Conservation (phyloP, 345 rosid genomes). For the Acer saccharum region DNA sequence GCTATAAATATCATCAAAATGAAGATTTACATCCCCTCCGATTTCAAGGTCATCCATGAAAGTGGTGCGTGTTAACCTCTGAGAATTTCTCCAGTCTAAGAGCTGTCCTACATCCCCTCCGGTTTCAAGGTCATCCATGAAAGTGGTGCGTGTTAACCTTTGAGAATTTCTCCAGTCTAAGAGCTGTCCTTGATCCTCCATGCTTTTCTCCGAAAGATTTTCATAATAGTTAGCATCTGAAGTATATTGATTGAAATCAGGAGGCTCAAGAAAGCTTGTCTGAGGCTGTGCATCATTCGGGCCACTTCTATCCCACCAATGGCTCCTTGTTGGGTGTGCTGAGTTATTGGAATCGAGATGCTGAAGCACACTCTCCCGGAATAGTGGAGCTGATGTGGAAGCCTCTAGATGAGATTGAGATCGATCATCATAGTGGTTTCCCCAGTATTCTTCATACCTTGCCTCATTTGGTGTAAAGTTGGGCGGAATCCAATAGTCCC, state of each 20-base stretch:
- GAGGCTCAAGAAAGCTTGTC: constrained; percentile 73
- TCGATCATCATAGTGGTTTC: constrained; percentile 35
- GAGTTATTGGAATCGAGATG: constrained; percentile 48
- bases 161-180: constrained; percentile 35
- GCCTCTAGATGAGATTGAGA: constrained; percentile 61
- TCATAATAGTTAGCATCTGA: constrained; percentile 26
- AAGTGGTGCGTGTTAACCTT: constrained; percentile 20
- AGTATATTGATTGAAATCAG: constrained; percentile 46
- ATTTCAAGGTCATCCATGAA: constrained; percentile 42
- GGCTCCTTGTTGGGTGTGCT: constrained; percentile 40
- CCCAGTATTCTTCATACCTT: constrained; percentile 35
- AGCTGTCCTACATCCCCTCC: constrained; percentile 34
- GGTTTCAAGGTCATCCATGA: constrained; percentile 42
- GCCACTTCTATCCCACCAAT: constrained; percentile 85
- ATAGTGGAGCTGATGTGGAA: constrained; percentile 67
- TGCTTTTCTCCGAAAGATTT: constrained; percentile 47
- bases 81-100: constrained; percentile 29
- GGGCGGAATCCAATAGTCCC: constrained; percentile 54
- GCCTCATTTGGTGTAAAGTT: constrained; percentile 37
- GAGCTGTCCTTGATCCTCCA: constrained; percentile 47
- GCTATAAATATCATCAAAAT: constrained; percentile 81
- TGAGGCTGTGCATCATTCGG: constrained; percentile 34
- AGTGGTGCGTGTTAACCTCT: constrained; percentile 13
- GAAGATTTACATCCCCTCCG: constrained; percentile 57
- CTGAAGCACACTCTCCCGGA: constrained; percentile 67